Evolutionary conservation across 306 rosid genomes (phyloP).

Genomic region (cucumber (Cucumis sativus)): Cucumber_9930_V3 NC_026658.2:595001-595500

Average conservation of each 20-base stretch:
- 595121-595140: constrained; percentile 61
- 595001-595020: constrained; percentile 75
- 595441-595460: constrained; percentile 76
- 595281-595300: constrained; percentile 57
- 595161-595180: constrained; percentile 37
- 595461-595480: constrained; percentile 84
- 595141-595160: constrained; percentile 45
- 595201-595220: constrained; percentile 26
- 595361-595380: constrained; percentile 63
- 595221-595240: constrained; percentile 24
- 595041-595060: constrained; percentile 89
- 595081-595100: constrained; percentile 74
- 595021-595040: constrained; percentile 82
- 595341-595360: constrained; percentile 44
- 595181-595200: constrained; percentile 49
- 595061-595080: constrained; percentile 74
- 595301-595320: constrained; percentile 69
- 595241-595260: constrained; percentile 64
- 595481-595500: constrained; percentile 91
- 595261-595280: constrained; percentile 65
- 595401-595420: constrained; percentile 74
- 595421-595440: constrained; percentile 68
- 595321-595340: constrained; percentile 67
- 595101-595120: constrained; percentile 79
- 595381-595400: constrained; percentile 63